Conservation (phyloP, 192 early-diverging fungal species). For the Pilaira anomala region DNA sequence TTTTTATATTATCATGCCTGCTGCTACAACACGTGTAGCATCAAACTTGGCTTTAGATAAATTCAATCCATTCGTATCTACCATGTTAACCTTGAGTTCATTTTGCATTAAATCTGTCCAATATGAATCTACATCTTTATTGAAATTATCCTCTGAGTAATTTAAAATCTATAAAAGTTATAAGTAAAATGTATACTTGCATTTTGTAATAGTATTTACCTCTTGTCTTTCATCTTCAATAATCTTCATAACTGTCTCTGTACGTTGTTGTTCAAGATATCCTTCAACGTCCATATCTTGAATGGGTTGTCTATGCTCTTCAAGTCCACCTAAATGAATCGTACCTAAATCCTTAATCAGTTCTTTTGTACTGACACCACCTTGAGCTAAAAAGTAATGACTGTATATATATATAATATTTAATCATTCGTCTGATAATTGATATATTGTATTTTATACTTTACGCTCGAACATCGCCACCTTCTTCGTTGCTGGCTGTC, state of each 20-base stretch:
- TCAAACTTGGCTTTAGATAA: constrained; percentile 8
- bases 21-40: neutral
- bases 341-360: constrained; percentile 57
- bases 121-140: neutral
- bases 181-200: neutral
- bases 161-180: constrained; percentile 10
- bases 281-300: constrained; percentile 82
- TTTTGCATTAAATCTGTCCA: constrained; percentile 8
- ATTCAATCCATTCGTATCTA: neutral
- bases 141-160: constrained; percentile 7
- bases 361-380: constrained; percentile 75
- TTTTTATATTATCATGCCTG: neutral
- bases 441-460: neutral
- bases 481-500: constrained; percentile 36
- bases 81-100: neutral
- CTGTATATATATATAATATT: constrained; percentile 22
- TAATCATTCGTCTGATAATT: neutral
- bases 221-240: constrained; percentile 66
- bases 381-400: constrained; percentile 72
- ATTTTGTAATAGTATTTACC: constrained; percentile 18
- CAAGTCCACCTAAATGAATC: constrained; percentile 68
- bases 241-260: constrained; percentile 71
- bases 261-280: constrained; percentile 71
- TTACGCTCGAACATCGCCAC: constrained; percentile 50
- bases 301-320: constrained; percentile 69